Conservation (phyloP, 176 grass and related monocot genomes). For the Bothriochloa decipiens region DNA sequence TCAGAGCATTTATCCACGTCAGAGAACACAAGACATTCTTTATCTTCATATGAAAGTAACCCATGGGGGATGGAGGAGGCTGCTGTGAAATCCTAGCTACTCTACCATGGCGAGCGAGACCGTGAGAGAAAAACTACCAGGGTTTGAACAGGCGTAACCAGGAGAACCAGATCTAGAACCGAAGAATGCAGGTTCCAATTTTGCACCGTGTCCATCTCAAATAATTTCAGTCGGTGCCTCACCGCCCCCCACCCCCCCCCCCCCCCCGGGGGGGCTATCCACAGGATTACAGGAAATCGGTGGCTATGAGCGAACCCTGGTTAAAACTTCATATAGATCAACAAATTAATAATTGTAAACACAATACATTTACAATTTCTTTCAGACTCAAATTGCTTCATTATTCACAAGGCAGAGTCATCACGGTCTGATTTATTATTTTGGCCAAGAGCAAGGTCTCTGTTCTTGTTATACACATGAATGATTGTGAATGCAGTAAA, state of each 20-base stretch:
- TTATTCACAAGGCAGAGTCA: constrained; percentile 3
- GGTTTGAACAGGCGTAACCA: neutral
- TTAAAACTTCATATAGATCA: neutral
- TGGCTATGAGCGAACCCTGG: neutral
- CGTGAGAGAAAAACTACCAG: too few relatives aligned
- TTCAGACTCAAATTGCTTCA: neutral
- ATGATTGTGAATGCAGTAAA: constrained; percentile 8
- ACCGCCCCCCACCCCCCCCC: too few relatives aligned
- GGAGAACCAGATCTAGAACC: neutral
- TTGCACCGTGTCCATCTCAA: too few relatives aligned
- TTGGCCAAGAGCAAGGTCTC: constrained; percentile 23
- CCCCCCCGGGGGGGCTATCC: too few relatives aligned
- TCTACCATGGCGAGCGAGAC: too few relatives aligned
- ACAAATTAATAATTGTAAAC: neutral
- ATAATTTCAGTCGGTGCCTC: neutral
- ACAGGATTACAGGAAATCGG: neutral
- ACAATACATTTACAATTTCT: neutral
- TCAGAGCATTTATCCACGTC: neutral
- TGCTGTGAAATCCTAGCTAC: too few relatives aligned
- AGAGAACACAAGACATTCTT: neutral
- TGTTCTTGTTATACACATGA: constrained; percentile 18
- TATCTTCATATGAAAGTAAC: neutral
- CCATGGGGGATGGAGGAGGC: neutral
- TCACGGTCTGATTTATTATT: constrained; percentile 37
- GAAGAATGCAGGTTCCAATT: neutral